Base-by-base conservation (phyloP, 2,329 filamentous ascomycete genomes). In the Plectosphaerella sp. region DNA sequence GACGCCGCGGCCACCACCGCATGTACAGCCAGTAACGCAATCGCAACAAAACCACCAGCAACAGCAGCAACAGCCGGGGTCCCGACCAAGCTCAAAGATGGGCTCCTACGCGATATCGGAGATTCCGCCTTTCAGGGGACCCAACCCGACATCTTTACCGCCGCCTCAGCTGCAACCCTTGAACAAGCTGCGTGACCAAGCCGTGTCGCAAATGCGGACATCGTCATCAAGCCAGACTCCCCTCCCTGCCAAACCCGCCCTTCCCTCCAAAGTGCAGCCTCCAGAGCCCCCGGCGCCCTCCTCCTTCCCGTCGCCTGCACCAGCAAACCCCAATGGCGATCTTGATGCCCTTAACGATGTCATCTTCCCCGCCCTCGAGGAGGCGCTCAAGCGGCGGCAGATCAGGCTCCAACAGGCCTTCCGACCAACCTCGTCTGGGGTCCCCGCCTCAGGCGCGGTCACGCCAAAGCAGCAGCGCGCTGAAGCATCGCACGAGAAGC, bases 351-450 rank as follows among this genome's bases (percentile, higher is more conserved):
- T 97, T 1, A 90, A 88, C 63, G 90, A 93, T 59, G 93, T 99
- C 48, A 90, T 99, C 37, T 86, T 97, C 57, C 94, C 94, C 1
- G 93, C 94, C 2, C 79, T 99, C 2, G 91, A 96, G 69, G 89
- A 94, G 59, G 91, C 94, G 8, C 82, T 97, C 18, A 90, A 91
- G 66, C 82, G 94, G 49, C 87, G 94, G 50, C 80, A 84, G 64
- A 79, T 80, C 58, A 76, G 81, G 39, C 71, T 86, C 50, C 82
- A 82, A 62, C 77, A 79, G 52, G 62, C 74, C 45, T 74, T 78
- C 56, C 72, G 73, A 36, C 64, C 71, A 35, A 65, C 55, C 11
- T 47, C 43, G 18, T 54, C 56, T 2, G 55, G 48, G 53, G 41
- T 45, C 48, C 68, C 63, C 36, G 68, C 64, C 60, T 69, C 66